Conservation (phyloP, 2,329 filamentous ascomycete genomes). For the Aureobasidium sp. region DNA sequence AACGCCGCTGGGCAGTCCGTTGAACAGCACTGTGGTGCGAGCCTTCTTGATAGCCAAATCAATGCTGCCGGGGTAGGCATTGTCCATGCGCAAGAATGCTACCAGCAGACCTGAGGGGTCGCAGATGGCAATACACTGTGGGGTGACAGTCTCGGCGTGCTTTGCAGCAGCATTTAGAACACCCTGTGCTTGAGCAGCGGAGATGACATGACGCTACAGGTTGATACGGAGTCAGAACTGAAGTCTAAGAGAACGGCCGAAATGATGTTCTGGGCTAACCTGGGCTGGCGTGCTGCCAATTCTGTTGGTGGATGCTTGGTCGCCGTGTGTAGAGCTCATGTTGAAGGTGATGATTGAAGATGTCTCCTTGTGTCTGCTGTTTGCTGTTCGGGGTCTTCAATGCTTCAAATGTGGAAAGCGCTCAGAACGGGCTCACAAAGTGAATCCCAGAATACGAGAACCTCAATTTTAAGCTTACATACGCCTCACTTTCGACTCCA, state of each 20-base stretch:
- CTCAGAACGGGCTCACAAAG: neutral
- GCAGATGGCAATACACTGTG: slow-evolving; percentile 21
- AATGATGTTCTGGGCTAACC: neutral
- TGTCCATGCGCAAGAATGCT: slow-evolving; percentile 23
- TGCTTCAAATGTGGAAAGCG: neutral
- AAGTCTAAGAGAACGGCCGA: neutral
- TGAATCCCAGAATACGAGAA: neutral
- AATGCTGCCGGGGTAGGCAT: slow-evolving; percentile 19
- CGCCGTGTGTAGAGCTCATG: neutral
- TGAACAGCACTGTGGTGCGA: slow-evolving; percentile 21
- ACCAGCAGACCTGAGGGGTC: slow-evolving; percentile 22
- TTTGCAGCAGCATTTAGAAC: slow-evolving; percentile 19
- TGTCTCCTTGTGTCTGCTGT: neutral
- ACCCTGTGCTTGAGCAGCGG: slow-evolving; percentile 17
- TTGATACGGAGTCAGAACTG: neutral
- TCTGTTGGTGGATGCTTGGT: slow-evolving; percentile 3
- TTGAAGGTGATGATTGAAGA: neutral
- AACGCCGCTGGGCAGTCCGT: slow-evolving; percentile 20
- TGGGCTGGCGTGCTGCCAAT: slow-evolving; percentile 7
- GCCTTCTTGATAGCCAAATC: slow-evolving; percentile 24
- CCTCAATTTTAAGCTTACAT: slow-evolving; percentile 4
- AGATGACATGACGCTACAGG: slow-evolving; percentile 20
- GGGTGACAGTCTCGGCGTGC: slow-evolving; percentile 12
- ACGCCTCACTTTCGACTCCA: neutral
- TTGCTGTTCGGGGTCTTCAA: neutral